phyloP scores from a whole-genome alignment of 495 filamentous ascomycete species.

The Lichenothelia convexa region DNA sequence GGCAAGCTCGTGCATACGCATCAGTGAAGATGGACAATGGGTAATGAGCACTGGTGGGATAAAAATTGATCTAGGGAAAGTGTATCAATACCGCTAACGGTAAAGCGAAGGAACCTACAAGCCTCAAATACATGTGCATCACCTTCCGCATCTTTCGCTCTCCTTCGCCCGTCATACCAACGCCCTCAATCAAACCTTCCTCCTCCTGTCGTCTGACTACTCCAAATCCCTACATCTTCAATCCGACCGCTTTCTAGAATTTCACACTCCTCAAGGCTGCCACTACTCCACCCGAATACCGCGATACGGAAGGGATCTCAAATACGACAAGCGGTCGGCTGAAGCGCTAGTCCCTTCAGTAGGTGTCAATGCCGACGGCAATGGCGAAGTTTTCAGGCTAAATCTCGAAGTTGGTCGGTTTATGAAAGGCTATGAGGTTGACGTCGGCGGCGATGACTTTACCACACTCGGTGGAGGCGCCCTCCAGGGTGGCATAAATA shows the following conservation, averaged over 20 bases:
- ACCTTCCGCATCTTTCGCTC: constrained; percentile 78
- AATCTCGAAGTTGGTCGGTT: constrained; percentile 84
- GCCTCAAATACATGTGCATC: constrained; percentile 90
- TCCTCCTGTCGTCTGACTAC: constrained; percentile 83
- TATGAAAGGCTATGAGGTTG: constrained; percentile 62
- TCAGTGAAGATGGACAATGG: constrained; percentile 94
- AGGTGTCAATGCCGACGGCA: constrained; percentile 64
- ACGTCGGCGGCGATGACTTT: constrained; percentile 69
- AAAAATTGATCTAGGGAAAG: background rate
- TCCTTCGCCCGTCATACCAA: constrained; percentile 87
- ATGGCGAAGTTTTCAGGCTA: constrained; percentile 79
- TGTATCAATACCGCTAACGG: background rate
- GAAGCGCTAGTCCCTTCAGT: constrained; percentile 79
- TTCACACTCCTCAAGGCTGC: constrained; percentile 78
- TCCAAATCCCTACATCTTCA: constrained; percentile 90
- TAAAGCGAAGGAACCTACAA: constrained; percentile 54
- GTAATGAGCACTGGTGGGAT: constrained; percentile 83
- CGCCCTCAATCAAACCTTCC: constrained; percentile 82
- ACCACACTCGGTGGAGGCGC: constrained; percentile 42
- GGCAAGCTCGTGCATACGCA: constrained; percentile 78
- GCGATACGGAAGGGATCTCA: constrained; percentile 76
- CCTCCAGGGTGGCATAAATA: constrained; percentile 65
- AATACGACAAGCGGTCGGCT: constrained; percentile 67
- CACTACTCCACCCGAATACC: constrained; percentile 79
- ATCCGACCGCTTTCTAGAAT: constrained; percentile 75